These are phyloP conservation scores for Hydnomerulius pinastri DNA, from an alignment of 768 basidiomycete genomes.

Conservation along the genomic window DNA sequence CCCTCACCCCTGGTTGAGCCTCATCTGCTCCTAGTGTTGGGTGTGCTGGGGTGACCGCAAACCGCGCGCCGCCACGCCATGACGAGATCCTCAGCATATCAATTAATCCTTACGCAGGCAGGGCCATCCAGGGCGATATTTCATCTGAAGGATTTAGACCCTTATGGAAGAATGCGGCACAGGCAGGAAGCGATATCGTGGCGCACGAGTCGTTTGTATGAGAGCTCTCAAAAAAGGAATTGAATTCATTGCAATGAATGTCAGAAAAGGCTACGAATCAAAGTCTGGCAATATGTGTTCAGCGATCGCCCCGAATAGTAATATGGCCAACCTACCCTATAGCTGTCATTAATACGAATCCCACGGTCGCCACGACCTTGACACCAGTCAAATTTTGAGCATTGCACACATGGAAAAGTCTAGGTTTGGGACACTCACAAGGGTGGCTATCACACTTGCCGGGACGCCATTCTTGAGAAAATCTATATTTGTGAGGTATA, in stretches of 20 bases:
- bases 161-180: background rate
- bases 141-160: background rate
- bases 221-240: background rate
- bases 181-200: no score
- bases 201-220: no score
- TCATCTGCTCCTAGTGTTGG: background rate
- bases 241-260: background rate
- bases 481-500: conserved; percentile 83
- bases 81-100: background rate
- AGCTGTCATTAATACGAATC: conserved; percentile 72
- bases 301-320: background rate
- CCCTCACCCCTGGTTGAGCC: background rate
- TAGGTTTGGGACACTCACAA: conserved; percentile 48
- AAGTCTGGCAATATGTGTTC: background rate
- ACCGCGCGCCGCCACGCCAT: background rate
- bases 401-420: background rate
- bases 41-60: background rate
- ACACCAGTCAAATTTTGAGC: conserved; percentile 1
- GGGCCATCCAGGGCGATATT: background rate
- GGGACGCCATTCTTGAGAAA: conserved; percentile 95
- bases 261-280: background rate
- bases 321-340: conserved; percentile 56
- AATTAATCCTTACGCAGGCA: background rate
- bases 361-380: conserved; percentile 84
- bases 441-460: conserved; percentile 85